Percentiles rank a stretch among this genome's conserved stretches.
Evolutionary conservation across 164 flowering plant species (phyloP).

Genomic region (Sextonia rubra): DNA sequence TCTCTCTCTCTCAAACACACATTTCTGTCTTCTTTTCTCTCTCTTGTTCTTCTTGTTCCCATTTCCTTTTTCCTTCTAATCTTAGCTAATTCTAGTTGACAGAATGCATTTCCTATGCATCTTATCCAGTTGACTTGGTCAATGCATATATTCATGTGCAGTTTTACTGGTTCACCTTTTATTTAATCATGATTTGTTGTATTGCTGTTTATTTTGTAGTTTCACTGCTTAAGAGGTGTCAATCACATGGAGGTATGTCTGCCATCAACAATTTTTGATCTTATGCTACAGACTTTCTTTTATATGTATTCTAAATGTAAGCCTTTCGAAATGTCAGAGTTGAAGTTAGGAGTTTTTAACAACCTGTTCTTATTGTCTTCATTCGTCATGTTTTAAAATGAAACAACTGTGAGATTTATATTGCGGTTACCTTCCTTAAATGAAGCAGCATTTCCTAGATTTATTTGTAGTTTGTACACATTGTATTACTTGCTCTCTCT

Average conservation of each 20-base stretch:
- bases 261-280: background rate
- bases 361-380: background rate
- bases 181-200: background rate
- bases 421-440: background rate
- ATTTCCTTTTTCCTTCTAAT: background rate
- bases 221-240: slow-evolving; percentile 66
- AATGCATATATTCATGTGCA: background rate
- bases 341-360: background rate
- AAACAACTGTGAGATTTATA: background rate
- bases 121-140: background rate
- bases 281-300: background rate
- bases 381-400: background rate
- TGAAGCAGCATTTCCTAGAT: too few relatives aligned
- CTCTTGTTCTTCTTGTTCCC: too few relatives aligned
- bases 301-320: background rate
- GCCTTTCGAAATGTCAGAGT: background rate
- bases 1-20: too few relatives aligned
- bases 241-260: slow-evolving; percentile 65
- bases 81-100: background rate
- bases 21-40: too few relatives aligned
- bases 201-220: slow-evolving; percentile 37
- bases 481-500: too few relatives aligned
- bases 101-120: background rate
- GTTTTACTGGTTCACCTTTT: background rate
- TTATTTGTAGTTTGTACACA: too few relatives aligned